These are phyloP conservation scores for Myrica gale DNA, from an alignment of 306 rosid species.

Conservation along the genomic window DNA sequence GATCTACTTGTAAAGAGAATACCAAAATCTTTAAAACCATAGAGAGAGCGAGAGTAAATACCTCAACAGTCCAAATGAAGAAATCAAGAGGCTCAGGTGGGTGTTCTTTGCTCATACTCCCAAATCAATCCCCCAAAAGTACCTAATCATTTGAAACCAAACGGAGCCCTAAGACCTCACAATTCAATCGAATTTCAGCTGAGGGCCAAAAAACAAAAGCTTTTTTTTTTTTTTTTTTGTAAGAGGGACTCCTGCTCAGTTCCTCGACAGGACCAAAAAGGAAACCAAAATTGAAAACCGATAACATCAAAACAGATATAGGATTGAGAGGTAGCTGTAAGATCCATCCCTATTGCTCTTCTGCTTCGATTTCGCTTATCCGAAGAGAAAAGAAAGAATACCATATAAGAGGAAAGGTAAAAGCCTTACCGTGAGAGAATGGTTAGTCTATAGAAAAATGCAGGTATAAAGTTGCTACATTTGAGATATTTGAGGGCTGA, in stretches of 20 bases:
- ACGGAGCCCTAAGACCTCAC: neutral
- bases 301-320: slow-evolving; percentile 10
- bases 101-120: slow-evolving; percentile 75
- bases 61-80: slow-evolving; percentile 99
- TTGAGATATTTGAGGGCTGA: slow-evolving; percentile 53
- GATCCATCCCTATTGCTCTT: slow-evolving; percentile 49
- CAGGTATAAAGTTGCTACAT: slow-evolving; percentile 49
- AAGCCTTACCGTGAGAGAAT: slow-evolving; percentile 46
- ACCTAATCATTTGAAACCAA: slow-evolving; percentile 40
- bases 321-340: slow-evolving; percentile 28
- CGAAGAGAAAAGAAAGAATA: neutral
- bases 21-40: neutral
- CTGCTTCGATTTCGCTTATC: neutral
- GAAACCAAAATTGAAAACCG: neutral
- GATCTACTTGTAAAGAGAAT: slow-evolving; percentile 9
- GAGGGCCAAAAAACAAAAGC: neutral
- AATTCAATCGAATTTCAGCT: neutral
- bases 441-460: slow-evolving; percentile 13
- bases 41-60: slow-evolving; percentile 24
- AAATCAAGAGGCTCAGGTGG: slow-evolving; percentile 98
- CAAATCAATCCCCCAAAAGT: slow-evolving; percentile 44
- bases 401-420: slow-evolving; percentile 14
- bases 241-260: neutral
- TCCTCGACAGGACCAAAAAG: slow-evolving; percentile 15
- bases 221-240: neutral